Base-by-base conservation (phyloP, 2,329 filamentous ascomycete genomes). In the Xenoacremonium recifei region DNA sequence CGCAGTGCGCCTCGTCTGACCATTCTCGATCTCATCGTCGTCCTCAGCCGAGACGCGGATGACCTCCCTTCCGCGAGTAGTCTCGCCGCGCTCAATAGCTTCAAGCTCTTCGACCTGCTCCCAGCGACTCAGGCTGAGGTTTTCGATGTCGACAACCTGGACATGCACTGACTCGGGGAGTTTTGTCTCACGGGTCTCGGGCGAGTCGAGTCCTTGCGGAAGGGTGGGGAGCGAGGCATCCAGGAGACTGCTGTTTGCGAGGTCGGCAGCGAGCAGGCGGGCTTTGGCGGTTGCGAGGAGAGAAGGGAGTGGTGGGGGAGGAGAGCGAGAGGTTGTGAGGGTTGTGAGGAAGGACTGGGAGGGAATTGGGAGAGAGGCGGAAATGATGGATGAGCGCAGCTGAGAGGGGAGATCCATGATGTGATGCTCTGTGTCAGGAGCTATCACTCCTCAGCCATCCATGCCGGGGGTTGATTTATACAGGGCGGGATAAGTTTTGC, bases 61-160 rank as follows among this genome's bases (percentile, higher is more conserved):
- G 21, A 99, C 81, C 62, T 96, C 87, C 9, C 90, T 71, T 0
- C 93, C 93, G 30, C 81, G 78, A 1, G 77, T 88, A 50, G 73
- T 79, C 67, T 92, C 87, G 1, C 88, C 88, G 11, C 86, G 76
- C 57, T 85, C 82, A 33, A 82, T 72, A 32, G 82, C 78, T 63
- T 92, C 87, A 6, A 93, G 80, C 23, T 84, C 82, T 63, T 96
- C 89, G 21, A 96, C 78, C 64, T 96, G 89, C 50, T 89, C 85
- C 89, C 91, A 95, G 38, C 86, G 78, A 54, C 85, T 89, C 39
- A 79, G 76, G 3, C 84, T 78, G 16, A 97, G 76, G 59, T 97
- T 91, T 59, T 95, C 85, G 6, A 97, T 74, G 55, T 95, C 90
- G 2, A 96, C 69, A 1, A 97, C 79, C 64, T 97, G 93, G 1